Percentiles rank a stretch among this genome's conserved stretches.
phyloP scores from a whole-genome alignment of 495 filamentous ascomycete species.

The Neurospora pannonica region DNA sequence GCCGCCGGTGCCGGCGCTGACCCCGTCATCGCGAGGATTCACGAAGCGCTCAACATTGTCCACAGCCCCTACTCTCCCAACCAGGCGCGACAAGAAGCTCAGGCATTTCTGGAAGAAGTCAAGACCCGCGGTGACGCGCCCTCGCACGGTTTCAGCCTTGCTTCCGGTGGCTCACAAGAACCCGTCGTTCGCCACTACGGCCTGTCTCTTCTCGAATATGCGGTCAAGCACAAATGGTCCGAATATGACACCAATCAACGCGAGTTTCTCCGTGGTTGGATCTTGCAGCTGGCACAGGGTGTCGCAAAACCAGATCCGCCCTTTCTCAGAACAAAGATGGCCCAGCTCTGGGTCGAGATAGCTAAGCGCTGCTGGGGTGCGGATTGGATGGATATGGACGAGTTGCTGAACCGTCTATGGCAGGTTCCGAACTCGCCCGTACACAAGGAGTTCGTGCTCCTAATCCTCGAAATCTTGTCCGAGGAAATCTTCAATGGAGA shows the following conservation, averaged over 20 bases:
- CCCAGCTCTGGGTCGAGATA: slow-evolving; percentile 90
- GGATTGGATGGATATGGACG: slow-evolving; percentile 94
- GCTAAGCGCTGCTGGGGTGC: slow-evolving; percentile 86
- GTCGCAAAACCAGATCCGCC: slow-evolving; percentile 63
- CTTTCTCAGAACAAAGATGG: slow-evolving; percentile 87
- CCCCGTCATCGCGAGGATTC: slow-evolving; percentile 48
- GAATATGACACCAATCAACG: slow-evolving; percentile 57
- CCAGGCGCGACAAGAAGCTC: slow-evolving; percentile 72
- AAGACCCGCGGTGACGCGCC: slow-evolving; percentile 71
- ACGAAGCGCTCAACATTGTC: slow-evolving; percentile 74
- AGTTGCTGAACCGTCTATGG: slow-evolving; percentile 74
- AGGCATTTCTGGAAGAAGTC: slow-evolving; percentile 70
- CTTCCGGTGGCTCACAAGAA: slow-evolving; percentile 58
- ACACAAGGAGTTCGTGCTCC: slow-evolving; percentile 72
- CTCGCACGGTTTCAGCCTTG: slow-evolving; percentile 76
- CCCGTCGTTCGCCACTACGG: slow-evolving; percentile 88
- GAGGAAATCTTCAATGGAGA: slow-evolving; percentile 86
- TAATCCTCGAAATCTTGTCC: slow-evolving; percentile 82
- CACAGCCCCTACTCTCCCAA: slow-evolving; percentile 78
- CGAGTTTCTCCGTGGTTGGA: slow-evolving; percentile 55
- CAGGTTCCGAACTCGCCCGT: slow-evolving; percentile 47
- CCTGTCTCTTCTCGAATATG: slow-evolving; percentile 79
- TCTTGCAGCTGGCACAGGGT: slow-evolving; percentile 67
- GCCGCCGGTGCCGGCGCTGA: slow-evolving; percentile 10
- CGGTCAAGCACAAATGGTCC: slow-evolving; percentile 72